Conservation (phyloP, 2,329 filamentous ascomycete species). For the Beauveria varroae region DNA sequence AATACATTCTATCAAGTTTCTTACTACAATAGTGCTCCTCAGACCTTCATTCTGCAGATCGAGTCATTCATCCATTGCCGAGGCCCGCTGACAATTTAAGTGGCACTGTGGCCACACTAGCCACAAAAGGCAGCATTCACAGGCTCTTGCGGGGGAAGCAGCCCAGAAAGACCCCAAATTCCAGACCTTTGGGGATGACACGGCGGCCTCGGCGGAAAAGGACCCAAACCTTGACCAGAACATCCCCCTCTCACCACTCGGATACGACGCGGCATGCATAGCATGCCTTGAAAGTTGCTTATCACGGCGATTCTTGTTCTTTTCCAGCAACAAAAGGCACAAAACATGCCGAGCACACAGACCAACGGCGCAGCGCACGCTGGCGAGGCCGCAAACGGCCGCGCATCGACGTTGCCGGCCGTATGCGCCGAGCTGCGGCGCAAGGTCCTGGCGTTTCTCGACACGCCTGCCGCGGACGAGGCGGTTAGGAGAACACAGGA, state of each 20-base stretch:
- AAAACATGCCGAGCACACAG: conserved; percentile 6
- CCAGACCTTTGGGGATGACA: neutral
- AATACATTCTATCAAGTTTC: neutral
- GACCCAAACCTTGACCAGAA: neutral
- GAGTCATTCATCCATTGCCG: conserved; percentile 1
- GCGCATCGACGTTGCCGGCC: conserved; percentile 1
- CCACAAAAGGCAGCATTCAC: neutral
- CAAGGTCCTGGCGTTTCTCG: conserved; percentile 12
- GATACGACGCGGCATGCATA: neutral
- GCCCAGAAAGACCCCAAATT: neutral
- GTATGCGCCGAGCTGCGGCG: conserved; percentile 10
- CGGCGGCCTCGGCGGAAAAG: neutral
- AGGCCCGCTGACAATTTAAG: conserved; percentile 4
- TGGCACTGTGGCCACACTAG: neutral
- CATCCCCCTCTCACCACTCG: neutral
- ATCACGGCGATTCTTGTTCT: too few species aligned
- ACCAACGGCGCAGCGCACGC: conserved; percentile 8
- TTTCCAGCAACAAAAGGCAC: neutral
- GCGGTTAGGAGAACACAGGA: conserved; percentile 39
- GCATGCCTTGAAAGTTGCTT: too few species aligned
- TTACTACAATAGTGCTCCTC: neutral
- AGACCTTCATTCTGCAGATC: neutral
- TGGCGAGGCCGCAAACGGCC: neutral
- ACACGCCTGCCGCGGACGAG: conserved; percentile 6
- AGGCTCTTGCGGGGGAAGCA: neutral